Percentiles rank a stretch among this genome's conserved stretches.
phyloP scores from a whole-genome alignment of 1,284 basidiomycete species.

The Naganishia liquefaciens region DNA sequence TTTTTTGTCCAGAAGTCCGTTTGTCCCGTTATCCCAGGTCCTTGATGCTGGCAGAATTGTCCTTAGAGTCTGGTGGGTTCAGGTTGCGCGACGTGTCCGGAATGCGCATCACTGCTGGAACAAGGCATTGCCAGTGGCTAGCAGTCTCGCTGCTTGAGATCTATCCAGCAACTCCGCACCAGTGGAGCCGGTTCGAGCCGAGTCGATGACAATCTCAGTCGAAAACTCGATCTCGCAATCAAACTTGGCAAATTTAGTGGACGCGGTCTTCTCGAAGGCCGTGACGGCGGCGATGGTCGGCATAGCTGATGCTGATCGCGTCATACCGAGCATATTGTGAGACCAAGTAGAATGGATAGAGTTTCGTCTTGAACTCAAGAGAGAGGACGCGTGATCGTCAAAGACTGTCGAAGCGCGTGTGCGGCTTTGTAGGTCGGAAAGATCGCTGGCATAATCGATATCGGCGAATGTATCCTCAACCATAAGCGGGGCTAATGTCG shows the following conservation, averaged over 20 bases:
- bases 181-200: neutral
- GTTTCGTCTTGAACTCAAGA: conserved; percentile 11
- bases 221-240: conserved; percentile 17
- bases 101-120: neutral
- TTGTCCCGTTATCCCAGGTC: neutral
- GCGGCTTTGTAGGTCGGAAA: conserved; percentile 3
- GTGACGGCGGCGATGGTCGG: neutral
- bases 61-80: neutral
- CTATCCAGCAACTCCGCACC: neutral
- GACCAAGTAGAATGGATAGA: conserved; percentile 22
- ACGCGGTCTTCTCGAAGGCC: conserved; percentile 8
- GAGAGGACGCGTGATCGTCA: conserved; percentile 13
- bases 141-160: conserved; percentile 7
- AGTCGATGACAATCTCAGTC: neutral
- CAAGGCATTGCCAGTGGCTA: conserved; percentile 3
- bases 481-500: conserved; percentile 31
- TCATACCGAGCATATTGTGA: conserved; percentile 4
- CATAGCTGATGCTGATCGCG: conserved; percentile 3
- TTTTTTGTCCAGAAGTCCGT: neutral
- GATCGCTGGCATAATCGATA: conserved; percentile 16
- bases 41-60: too few species aligned
- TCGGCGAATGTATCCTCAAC: conserved; percentile 34
- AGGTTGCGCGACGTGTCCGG: too few species aligned
- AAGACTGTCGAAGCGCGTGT: conserved; percentile 12
- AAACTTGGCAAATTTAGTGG: conserved; percentile 18